Base-by-base conservation (phyloP, 2,329 filamentous ascomycete species). In the Diplodia intermedia region DNA sequence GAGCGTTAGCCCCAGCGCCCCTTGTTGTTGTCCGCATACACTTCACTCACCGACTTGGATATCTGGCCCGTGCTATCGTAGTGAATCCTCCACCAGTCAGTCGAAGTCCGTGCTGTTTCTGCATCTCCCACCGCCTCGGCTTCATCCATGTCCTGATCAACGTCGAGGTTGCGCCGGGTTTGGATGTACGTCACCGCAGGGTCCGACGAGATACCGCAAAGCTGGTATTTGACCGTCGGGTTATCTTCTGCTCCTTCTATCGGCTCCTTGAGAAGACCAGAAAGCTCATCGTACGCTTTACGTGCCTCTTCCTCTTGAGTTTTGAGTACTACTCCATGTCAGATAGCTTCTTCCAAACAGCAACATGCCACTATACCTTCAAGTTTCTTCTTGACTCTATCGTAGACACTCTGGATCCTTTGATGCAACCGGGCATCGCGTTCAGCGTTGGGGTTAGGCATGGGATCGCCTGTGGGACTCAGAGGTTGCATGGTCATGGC, bases 321-420 rank as follows among this genome's bases (percentile, higher is more conserved):
- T 31, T 68, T 65, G 50, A 68, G 60, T 7, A 38, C 53, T 62
- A 14, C 18, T 15, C 9, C 6, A 9, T 43, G 23, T 60, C 20
- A 43, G 40, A n/a, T 2, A 60, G n/a, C 15, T 47, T 15, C n/a
- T 49, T 12, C 14, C 4, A 18, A n/a, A 47, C 26, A 14, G 4
- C 38, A 12, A 15, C 11, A 15, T 23, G 23, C n/a, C 38, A 8
- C 33, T 8, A 23, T 57, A 65, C 52, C 61, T 20, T 62, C 55
- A 14, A 68, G 47, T 29, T 79, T 77, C 40, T 67, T 70, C 65
- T 79, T 73, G 2, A 79, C 72, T 26, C 71, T 78, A 4, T 74
- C 69, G 65, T 76, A 75, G 7, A 78, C 66, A 18, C 69, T 67
- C 57, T 78, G 73, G 23, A 80, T 68, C 43, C 77, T 72, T 2